Evolutionary conservation across 192 early-diverging fungal genomes (phyloP), one percentile per base, ranked within the genome.

Genomic region (Rhizophagus sp.): DNA sequence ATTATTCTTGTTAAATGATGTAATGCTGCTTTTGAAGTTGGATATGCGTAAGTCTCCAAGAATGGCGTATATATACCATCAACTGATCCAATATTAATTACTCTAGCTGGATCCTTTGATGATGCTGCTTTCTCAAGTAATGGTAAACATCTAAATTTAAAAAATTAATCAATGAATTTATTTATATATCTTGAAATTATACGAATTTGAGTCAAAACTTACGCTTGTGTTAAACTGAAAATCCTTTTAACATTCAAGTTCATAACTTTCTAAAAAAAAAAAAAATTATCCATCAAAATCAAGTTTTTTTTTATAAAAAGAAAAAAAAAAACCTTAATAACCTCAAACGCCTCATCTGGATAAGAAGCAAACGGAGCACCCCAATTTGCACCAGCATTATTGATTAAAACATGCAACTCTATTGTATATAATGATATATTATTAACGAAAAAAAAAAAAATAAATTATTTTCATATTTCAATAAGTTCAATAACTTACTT

Each of bases 21-120:
- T 25, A 94, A 81, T 0, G 90, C 95, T 0, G 94, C 95, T 84
- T 96, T 96, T 27, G 92, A 94, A 34, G 92, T 89, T 49, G 92
- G 87, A 80, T 95, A 95, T 9, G 94, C 94, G 25, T 70, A 91
- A 91, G 12, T 89, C 92, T 36, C 91, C 85, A 24, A 24, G 2
- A 24, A 1, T 25, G 71, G 47, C 27, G 13, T 30, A 66, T 2
- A 5, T 33, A 88, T 80, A 49, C 92, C 90, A 25, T 89, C 87
- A 66, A 95, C 84, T 5, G 88, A 93, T 3, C 93, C 91, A 78
- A 97, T 93, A 78, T 96, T 97, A 85, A 97, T 96, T 27, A 97
- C 90, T 25, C 91, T 84, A 7, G 91, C 86, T 11, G 96, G 96
- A 41, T 85, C 77, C 24, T 86, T 76, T 39, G 62, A 52, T 33